Base-by-base conservation (phyloP, 371 early-diverging fungal genomes). In the Lichtheimia ornata region DNA sequence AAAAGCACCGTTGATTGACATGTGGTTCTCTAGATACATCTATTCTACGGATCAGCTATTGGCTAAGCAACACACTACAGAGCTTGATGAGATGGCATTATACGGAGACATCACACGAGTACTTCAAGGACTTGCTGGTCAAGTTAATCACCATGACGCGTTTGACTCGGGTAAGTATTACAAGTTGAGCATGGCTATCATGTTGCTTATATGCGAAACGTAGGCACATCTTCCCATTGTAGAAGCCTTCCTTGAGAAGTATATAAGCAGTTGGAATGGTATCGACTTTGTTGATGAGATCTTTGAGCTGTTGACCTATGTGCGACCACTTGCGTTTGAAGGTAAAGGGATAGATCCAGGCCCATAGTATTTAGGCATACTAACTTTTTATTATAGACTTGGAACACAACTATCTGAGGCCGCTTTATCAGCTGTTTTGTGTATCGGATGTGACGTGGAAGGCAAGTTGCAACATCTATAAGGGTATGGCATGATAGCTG, bases 231-330 rank as follows among this genome's bases (percentile, higher is more conserved):
- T 86, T 12, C 81, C 83, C 14, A 65, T 72, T 2, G 57, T 86
- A 25, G 78, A 86, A 45, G 53, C 40, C 5, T 84, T 84, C 63
- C 51, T 86, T n/a, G 54, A 56, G 42, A 64, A 70, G 1, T 84
- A 74, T 55, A 25, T 86, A 4, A 58, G 57, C 14, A 70, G 67
- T 2, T 86, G 86, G 86, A 80, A 83, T 57, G 86, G 86, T 25
- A 50, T 74, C 25, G 79, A 84, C 3, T 64, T 77, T 58, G 62
- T 64, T 20, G 66, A 77, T 20, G 77, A 81, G 35, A 76, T 86
- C 24, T 78, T 86, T 53, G 74, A 74, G 18, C 58, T 86, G 13
- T 41, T 86, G 0, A 71, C 74, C 0, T 84, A 65, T 60, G 56
- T 81, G 6, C 72, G 79, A 35, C 86, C 86, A 24, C 56, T 64